phyloP scores from a whole-genome alignment of 805 yeast species.

The Candida ortonii region DNA sequence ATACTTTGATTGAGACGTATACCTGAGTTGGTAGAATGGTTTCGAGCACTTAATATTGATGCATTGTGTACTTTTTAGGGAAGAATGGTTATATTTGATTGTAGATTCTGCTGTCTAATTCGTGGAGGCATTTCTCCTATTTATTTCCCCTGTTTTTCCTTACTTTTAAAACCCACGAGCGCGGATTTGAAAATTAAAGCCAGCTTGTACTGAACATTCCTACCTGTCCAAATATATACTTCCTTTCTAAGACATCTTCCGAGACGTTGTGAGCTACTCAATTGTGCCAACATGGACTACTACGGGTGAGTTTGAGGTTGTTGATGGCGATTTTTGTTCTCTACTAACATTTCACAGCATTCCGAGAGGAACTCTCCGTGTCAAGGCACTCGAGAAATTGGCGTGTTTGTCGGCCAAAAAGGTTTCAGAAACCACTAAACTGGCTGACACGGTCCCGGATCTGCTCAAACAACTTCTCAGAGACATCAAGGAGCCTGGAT shows the following conservation, averaged over 20 bases:
- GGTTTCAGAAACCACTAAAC: slow-evolving; percentile 14
- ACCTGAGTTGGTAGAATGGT: slow-evolving; percentile 50
- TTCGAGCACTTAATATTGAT: no score
- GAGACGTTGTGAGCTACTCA: no score
- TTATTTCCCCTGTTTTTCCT: no score
- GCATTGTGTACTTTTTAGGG: no score
- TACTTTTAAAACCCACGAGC: no score
- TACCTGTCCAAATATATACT: no score
- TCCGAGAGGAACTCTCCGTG: slow-evolving; percentile 36
- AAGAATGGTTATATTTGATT: no score
- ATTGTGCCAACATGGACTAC: slow-evolving; percentile 1
- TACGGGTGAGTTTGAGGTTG: slow-evolving; percentile 4
- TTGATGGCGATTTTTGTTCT: neutral
- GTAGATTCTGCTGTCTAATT: no score
- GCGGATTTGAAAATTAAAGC: no score
- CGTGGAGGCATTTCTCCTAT: no score
- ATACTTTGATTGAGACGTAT: slow-evolving; percentile 88
- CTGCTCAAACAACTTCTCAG: slow-evolving; percentile 22
- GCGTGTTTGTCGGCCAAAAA: slow-evolving; percentile 32
- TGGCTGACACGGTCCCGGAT: slow-evolving; percentile 25
- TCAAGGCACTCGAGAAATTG: slow-evolving; percentile 36
- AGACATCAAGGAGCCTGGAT: slow-evolving; percentile 15
- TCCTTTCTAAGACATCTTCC: no score
- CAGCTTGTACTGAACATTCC: no score
- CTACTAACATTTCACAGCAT: slow-evolving; percentile 23